Conservation (phyloP, 768 basidiomycete species). For the Tylopilus balloui region DNA sequence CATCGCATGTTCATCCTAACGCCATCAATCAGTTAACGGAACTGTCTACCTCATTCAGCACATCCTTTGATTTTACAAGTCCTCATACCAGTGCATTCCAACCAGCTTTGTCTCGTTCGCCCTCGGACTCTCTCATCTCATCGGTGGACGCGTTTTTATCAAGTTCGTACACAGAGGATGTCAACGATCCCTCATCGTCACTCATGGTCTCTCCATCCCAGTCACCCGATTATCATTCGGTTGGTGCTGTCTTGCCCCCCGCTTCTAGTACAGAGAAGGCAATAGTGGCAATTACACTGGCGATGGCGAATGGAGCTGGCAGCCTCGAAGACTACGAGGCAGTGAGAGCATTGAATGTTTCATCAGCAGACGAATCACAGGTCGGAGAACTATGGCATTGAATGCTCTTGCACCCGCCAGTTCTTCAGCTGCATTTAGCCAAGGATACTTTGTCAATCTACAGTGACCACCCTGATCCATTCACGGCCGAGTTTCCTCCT, state of each 20-base stretch:
- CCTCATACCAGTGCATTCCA: slow-evolving; percentile 28
- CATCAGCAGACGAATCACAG: slow-evolving; percentile 38
- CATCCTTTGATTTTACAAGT: slow-evolving; percentile 25
- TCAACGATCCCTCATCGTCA: slow-evolving; percentile 7
- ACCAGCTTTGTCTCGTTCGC: slow-evolving; percentile 16
- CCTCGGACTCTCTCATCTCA: slow-evolving; percentile 15
- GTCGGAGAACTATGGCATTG: slow-evolving; percentile 60
- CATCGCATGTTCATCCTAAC: slow-evolving; percentile 14
- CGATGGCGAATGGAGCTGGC: slow-evolving; percentile 61
- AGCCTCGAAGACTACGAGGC: slow-evolving; percentile 55
- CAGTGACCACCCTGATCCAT: not conserved
- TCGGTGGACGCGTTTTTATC: slow-evolving; percentile 6
- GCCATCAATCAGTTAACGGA: slow-evolving; percentile 12
- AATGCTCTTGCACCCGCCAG: slow-evolving; percentile 1
- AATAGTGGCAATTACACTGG: slow-evolving; percentile 53
- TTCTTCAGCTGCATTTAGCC: slow-evolving; percentile 1
- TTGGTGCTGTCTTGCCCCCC: slow-evolving; percentile 11
- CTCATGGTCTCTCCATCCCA: slow-evolving; percentile 10
- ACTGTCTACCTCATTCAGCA: slow-evolving; percentile 20
- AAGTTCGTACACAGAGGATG: slow-evolving; percentile 2
- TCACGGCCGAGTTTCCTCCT: slow-evolving; percentile 2
- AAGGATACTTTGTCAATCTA: slow-evolving; percentile 1
- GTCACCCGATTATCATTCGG: slow-evolving; percentile 10
- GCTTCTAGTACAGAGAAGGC: slow-evolving; percentile 54
- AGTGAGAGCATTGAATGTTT: slow-evolving; percentile 37